phyloP scores from a whole-genome alignment of 2,329 filamentous ascomycete species.

The Aspergillus chevalieri region DNA sequence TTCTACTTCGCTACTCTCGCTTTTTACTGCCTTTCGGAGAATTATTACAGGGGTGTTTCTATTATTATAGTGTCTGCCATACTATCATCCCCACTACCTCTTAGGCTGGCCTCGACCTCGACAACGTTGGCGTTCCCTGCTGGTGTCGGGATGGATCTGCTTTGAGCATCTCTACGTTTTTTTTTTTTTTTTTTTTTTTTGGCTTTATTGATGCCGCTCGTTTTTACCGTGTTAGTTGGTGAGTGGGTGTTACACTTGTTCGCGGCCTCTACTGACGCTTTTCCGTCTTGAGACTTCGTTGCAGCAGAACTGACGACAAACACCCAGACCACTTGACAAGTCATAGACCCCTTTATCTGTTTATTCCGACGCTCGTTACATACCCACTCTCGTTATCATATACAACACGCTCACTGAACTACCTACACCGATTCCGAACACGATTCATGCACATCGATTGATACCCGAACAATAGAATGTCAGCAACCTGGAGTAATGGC shows the following conservation, averaged over 20 bases:
- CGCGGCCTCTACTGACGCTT: not conserved
- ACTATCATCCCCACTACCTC: not conserved
- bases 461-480: constrained; percentile 4
- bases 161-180: not conserved
- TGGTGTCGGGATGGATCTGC: not conserved
- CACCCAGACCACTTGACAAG: not conserved
- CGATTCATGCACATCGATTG: not conserved
- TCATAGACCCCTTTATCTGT: too few species aligned
- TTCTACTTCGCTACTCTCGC: too few species aligned
- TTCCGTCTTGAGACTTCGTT: not conserved
- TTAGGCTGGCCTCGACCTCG: not conserved
- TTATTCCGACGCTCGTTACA: too few species aligned
- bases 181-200: not conserved
- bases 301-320: too few species aligned
- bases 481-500: constrained; percentile 6
- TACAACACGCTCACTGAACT: not conserved
- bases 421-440: too few species aligned
- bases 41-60: not conserved
- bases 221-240: not conserved
- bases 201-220: not conserved
- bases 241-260: not conserved
- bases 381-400: too few species aligned
- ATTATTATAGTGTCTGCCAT: not conserved
- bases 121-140: not conserved
- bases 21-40: too few species aligned